phyloP scores from a whole-genome alignment of 1,284 basidiomycete genomes.

The Apiotrichum laibachii region DNA sequence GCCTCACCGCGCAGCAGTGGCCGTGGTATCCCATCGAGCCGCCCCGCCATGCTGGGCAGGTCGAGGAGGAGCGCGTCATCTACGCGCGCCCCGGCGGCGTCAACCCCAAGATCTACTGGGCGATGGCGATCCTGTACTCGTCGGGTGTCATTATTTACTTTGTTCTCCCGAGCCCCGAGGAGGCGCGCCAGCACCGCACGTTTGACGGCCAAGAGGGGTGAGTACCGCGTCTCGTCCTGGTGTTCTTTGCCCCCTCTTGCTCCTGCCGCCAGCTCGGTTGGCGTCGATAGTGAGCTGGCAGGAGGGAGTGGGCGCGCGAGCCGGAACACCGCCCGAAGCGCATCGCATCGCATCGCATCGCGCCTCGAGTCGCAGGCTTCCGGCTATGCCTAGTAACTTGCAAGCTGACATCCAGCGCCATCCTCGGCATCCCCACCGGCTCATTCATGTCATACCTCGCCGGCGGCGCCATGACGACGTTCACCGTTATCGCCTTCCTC shows the following conservation, averaged over 20 bases:
- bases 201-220: conserved; percentile 6
- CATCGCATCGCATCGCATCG: too few relatives aligned
- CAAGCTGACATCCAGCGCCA: not conserved
- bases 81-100: conserved; percentile 13
- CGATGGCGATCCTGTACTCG: conserved; percentile 6
- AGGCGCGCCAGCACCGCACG: conserved; percentile 4
- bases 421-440: conserved; percentile 12
- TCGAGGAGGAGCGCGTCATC: conserved; percentile 24
- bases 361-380: too few relatives aligned
- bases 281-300: too few relatives aligned
- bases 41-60: not conserved
- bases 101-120: conserved; percentile 12
- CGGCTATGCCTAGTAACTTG: too few relatives aligned
- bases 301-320: too few relatives aligned
- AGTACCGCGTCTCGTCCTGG: not conserved
- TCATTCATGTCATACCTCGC: conserved; percentile 9
- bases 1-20: conserved; percentile 15
- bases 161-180: conserved; percentile 9
- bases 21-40: conserved; percentile 18
- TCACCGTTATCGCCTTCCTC: conserved; percentile 4
- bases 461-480: conserved; percentile 5
- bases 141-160: conserved; percentile 5
- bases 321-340: too few relatives aligned
- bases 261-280: too few relatives aligned
- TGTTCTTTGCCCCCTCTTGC: not conserved